Evolutionary conservation across 2,329 filamentous ascomycete species (phyloP).

Genomic region (Verticillium longisporum): DNA sequence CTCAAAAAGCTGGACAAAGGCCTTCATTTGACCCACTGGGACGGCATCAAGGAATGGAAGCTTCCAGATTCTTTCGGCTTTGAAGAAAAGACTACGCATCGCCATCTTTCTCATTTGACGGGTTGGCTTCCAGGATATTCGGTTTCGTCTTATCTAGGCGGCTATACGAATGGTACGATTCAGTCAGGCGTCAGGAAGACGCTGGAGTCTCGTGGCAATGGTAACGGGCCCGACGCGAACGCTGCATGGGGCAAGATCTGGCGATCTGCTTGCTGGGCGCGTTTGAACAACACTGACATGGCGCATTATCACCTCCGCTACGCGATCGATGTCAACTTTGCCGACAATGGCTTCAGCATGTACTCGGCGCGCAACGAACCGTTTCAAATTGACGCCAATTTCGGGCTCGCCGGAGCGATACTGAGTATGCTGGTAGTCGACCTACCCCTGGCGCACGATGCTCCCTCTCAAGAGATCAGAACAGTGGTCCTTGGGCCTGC

Average conservation of each 20-base stretch:
- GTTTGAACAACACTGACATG: conserved; percentile 40
- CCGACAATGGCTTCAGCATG: conserved; percentile 42
- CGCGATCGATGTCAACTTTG: conserved; percentile 42
- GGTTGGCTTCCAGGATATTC: conserved; percentile 50
- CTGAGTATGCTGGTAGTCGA: conserved; percentile 47
- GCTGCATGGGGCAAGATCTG: conserved; percentile 54
- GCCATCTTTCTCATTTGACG: conserved; percentile 46
- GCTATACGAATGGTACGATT: conserved; percentile 34
- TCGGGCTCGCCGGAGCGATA: conserved; percentile 41
- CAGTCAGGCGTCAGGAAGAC: conserved; percentile 36
- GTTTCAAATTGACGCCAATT: conserved; percentile 56
- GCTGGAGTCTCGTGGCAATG: conserved; percentile 37
- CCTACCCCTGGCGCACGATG: conserved; percentile 23
- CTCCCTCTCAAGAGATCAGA: conserved; percentile 8
- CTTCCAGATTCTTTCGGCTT: conserved; percentile 21
- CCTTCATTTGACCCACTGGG: conserved; percentile 20
- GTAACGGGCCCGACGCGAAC: conserved; percentile 40
- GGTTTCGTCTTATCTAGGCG: conserved; percentile 32
- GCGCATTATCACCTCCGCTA: conserved; percentile 42
- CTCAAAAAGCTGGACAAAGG: conserved; percentile 25
- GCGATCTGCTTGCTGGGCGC: conserved; percentile 49
- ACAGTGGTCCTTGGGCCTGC: conserved; percentile 39
- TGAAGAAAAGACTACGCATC: conserved; percentile 19
- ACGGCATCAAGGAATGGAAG: conserved; percentile 27
- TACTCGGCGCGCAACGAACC: conserved; percentile 37